Conservation (phyloP, 306 rosid genomes). For the Sindora glabra region DNA sequence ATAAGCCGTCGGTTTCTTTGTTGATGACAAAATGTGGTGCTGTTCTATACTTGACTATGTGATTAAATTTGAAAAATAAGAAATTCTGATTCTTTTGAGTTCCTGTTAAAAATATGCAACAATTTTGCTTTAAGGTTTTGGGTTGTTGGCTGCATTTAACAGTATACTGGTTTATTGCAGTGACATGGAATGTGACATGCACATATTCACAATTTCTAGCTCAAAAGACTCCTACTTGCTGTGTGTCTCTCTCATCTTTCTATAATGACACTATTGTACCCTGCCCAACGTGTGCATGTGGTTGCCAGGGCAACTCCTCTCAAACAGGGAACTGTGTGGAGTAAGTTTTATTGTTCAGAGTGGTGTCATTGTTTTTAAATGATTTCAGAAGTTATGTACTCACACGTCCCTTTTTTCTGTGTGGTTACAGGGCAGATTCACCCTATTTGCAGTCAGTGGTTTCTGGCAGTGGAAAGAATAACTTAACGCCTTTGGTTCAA, state of each 20-base stretch:
- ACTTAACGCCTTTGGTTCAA: constrained; percentile 48
- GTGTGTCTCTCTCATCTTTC: constrained; percentile 85
- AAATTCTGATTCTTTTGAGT: not conserved
- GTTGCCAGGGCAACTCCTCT: constrained; percentile 51
- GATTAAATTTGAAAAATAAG: no score
- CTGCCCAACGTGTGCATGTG: constrained; percentile 73
- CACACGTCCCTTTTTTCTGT: not conserved
- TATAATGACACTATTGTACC: constrained; percentile 69
- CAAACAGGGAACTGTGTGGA: constrained; percentile 55
- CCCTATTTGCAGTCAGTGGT: constrained; percentile 61
- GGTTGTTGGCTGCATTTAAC: not conserved
- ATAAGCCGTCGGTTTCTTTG: no score
- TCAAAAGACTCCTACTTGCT: constrained; percentile 66
- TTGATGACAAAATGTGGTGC: no score
- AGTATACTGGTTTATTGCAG: constrained; percentile 33
- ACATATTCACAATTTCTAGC: constrained; percentile 84
- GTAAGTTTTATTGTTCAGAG: constrained; percentile 33
- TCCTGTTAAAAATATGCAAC: not conserved
- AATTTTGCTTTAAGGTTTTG: not conserved
- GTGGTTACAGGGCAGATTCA: constrained; percentile 39
- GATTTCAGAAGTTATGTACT: not conserved
- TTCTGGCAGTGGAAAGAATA: constrained; percentile 22
- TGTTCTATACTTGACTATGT: no score
- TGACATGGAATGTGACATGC: constrained; percentile 93
- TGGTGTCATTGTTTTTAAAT: not conserved